Base-by-base conservation (phyloP, 2,329 filamentous ascomycete species). In the Leptographium lundbergii region DNA sequence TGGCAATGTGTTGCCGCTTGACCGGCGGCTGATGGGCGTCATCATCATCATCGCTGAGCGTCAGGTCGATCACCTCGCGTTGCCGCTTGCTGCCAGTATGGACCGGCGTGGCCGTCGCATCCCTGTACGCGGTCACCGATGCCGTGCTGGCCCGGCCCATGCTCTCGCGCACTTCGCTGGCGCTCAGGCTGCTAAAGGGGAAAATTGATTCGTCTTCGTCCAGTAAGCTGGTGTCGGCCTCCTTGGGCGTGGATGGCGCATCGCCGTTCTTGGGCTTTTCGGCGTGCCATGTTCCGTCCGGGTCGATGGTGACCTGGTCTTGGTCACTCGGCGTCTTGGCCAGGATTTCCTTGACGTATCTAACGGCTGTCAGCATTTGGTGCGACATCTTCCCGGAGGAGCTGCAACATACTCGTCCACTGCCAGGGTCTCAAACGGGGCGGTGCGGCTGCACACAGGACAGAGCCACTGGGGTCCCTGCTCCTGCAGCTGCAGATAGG, bases 401-500 rank as follows among this genome's bases (percentile, higher is more conserved):
- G 5, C 13, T 22, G 29, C 2, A 52, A 74, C 84, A 72, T 77
- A 94, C 82, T 94, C 88, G 65, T 99, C 94, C 34, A 97, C 84
- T 13, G 89, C 90, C 27, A 99, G 75, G 54, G 82, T 85, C 56
- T 92, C 87, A 70, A 89, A 99, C 0, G 85, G 83, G 1, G 91
- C 86, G 0, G 82, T 73, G 67, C 91, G 95, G 71, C 87, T 92
- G 75, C 94, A 99, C 25, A 96, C 86, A 0, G 94, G 94, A 67
- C 94, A 99, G n/a, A 85, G 79, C 94, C 94, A 99, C 22, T 94
- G 95, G 0, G 94, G 94, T 0, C 90, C 92, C 74, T 99, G 94
- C 69, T 97, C 91, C 69, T 97, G 92, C 32, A 99, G 75, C 66
- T 96, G 89, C 24, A 99, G 78, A 69, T 96, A 99, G 2, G 90